These are phyloP conservation scores for Oxytropis ochrocephala DNA, from an alignment of 306 rosid genomes.

Conservation along the genomic window DNA sequence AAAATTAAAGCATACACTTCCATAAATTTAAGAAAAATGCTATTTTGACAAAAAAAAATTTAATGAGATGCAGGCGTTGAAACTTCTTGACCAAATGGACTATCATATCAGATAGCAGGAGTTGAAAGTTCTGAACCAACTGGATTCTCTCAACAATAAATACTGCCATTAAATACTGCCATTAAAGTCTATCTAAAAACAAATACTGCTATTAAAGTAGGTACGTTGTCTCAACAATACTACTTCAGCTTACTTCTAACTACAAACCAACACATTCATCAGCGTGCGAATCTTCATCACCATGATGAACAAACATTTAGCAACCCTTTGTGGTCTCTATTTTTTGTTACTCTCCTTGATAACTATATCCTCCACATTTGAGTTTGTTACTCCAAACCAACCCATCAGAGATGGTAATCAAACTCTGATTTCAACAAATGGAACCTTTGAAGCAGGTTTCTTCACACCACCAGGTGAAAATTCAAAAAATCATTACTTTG, in stretches of 20 bases:
- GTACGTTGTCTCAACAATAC: neutral
- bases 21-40: too few relatives aligned
- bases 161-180: neutral
- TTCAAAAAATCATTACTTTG: conserved; percentile 6
- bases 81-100: too few relatives aligned
- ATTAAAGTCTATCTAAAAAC: neutral
- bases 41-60: too few relatives aligned
- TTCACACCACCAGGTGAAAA: neutral
- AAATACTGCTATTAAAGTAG: neutral
- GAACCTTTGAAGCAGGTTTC: conserved; percentile 26
- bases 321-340: neutral
- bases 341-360: neutral
- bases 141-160: too few relatives aligned
- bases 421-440: conserved; percentile 18
- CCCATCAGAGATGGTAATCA: neutral
- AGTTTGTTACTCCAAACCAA: neutral
- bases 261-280: neutral
- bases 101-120: too few relatives aligned
- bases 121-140: too few relatives aligned
- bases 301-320: neutral
- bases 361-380: neutral
- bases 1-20: too few relatives aligned
- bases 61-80: too few relatives aligned
- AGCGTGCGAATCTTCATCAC: neutral
- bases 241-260: neutral